Evolutionary conservation across 495 filamentous ascomycete species (phyloP).

Genomic region (Tuber microsphaerosporum): DNA sequence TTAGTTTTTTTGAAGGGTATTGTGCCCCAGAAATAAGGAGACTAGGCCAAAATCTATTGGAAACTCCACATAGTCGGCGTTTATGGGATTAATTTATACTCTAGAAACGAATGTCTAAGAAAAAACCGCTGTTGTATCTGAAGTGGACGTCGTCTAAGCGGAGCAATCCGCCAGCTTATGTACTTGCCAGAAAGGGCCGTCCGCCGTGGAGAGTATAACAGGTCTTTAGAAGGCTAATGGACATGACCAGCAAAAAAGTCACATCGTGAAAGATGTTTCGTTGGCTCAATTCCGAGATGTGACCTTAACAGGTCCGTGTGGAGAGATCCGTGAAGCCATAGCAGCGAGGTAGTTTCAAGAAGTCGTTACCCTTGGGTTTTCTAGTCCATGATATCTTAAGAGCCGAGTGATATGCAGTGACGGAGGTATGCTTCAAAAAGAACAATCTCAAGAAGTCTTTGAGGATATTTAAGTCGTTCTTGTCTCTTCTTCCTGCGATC

Average conservation of each 20-base stretch:
- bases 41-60: background rate
- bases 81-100: background rate
- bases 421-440: background rate
- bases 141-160: too few species aligned
- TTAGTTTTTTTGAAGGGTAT: background rate
- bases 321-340: background rate
- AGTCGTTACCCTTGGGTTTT: background rate
- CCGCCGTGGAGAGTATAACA: too few species aligned
- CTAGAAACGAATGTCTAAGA: too few species aligned
- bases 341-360: background rate
- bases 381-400: background rate
- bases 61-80: background rate
- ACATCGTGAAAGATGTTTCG: background rate
- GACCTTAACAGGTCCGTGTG: background rate
- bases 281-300: background rate
- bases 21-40: background rate
- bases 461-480: background rate
- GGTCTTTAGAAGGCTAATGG: background rate
- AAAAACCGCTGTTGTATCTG: too few species aligned
- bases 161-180: too few species aligned
- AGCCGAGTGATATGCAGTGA: background rate
- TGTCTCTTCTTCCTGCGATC: constrained; percentile 55
- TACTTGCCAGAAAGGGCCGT: background rate
- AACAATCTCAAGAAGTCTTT: background rate
- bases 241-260: background rate